Evolutionary conservation across 2,329 filamentous ascomycete species (phyloP).

Genomic region (Pezicula carpinea): DNA sequence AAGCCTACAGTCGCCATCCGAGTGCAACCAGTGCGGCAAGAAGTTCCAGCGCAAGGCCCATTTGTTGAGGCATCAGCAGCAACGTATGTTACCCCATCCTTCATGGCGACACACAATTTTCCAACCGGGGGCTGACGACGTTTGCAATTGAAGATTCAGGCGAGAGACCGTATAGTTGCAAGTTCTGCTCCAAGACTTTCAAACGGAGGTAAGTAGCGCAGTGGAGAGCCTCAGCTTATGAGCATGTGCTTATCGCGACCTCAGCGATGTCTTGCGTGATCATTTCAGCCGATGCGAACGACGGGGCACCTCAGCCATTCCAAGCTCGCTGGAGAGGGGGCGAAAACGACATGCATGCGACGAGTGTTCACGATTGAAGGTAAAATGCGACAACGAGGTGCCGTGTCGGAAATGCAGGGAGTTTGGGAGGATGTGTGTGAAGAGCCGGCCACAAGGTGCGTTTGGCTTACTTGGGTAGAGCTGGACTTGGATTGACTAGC

Average conservation of each 20-base stretch:
- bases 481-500: background rate
- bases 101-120: background rate
- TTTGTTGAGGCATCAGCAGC: constrained; percentile 27
- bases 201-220: constrained; percentile 24
- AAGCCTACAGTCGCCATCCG: constrained; percentile 20
- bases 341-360: constrained; percentile 30
- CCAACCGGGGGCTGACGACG: background rate
- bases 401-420: constrained; percentile 29
- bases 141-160: constrained; percentile 22
- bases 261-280: constrained; percentile 30
- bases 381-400: constrained; percentile 29
- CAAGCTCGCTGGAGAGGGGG: constrained; percentile 27
- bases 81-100: constrained; percentile 20
- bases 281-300: constrained; percentile 29
- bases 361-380: constrained; percentile 28
- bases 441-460: constrained; percentile 19
- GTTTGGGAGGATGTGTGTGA: constrained; percentile 27
- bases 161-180: constrained; percentile 26
- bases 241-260: constrained; percentile 17
- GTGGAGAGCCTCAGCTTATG: constrained; percentile 3
- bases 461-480: background rate
- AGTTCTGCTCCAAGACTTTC: constrained; percentile 30
- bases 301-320: constrained; percentile 24
- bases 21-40: constrained; percentile 29
- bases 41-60: constrained; percentile 30